Base-by-base conservation (phyloP, 495 filamentous ascomycete species). In the Copromyces sp. region DNA sequence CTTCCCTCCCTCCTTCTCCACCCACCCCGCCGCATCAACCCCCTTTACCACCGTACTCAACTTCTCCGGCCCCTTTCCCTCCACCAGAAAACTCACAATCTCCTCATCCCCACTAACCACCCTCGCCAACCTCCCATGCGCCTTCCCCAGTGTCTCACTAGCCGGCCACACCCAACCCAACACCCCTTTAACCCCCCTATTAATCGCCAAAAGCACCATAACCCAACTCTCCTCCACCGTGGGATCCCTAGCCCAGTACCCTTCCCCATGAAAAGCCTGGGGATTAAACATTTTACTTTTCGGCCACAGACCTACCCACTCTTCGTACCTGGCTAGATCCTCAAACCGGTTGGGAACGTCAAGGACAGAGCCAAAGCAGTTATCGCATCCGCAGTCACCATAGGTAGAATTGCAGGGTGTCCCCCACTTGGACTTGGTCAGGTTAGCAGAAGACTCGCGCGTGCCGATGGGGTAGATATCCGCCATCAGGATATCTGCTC, bases 381-480 rank as follows among this genome's bases (percentile, higher is more conserved):
- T 87, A 75, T 93, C 91, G 79, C 91, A 93, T 39, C 90, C 91
- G 77, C 90, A 92, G 79, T 89, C 88, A 61, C 91, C 91, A 45
- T 91, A 88, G 0, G 90, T 92, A 0, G 80, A 68, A 74, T 92
- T 93, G 77, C 89, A 92, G 0, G 78, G 77, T 0, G 87, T 90
- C 41, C 78, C 76, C 86, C 86, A 84, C 41, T 84, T 86, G 17
- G 84, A 86, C 20, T 74, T 83, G 17, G 82, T 83, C 3, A 80
- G 77, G 75, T 91, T 90, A 1, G 53, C 14, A 16, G 53, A 61
- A 9, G 12, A 16, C 2, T 65, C 53, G 3, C 11, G 3, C 68
- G 87, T 86, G 5, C 83, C 87, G 72, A 92, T 84, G 0, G 91
- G 90, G 76, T 93, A 93, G 0, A 87, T 84, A 75, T 92, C 90